Base-by-base conservation (phyloP, 1,284 basidiomycete species). In the Coniferiporia weirii region DNA sequence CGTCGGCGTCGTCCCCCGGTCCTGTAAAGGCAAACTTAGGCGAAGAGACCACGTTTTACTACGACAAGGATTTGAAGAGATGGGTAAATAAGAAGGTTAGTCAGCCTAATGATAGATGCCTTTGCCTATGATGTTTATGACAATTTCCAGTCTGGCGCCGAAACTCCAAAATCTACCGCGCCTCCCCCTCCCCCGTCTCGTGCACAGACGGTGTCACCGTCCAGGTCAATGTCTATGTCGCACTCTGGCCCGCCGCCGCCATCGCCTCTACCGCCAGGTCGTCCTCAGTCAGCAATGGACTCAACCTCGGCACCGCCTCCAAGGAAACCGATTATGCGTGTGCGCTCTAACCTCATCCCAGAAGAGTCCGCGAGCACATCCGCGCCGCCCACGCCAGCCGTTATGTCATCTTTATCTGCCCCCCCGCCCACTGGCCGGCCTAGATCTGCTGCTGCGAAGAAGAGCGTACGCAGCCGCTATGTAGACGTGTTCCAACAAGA, bases 1-100 rank as follows among this genome's bases (percentile, higher is more conserved):
- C 80, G 60, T 74, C 79, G 52, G 66, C 76, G 9, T 66, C 76
- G 10, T 69, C 75, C 4, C 77, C 84, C 12, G 89, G 79, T 15
- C 93, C 94, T 6, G 76, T 95, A 59, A 89, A 85, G 69, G 97
- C 96, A 15, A 98, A 93, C 66, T 81, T 99, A 20, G 97, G 97
- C 17, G 93, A 99, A 67, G 87, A 96, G 69, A 93, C 82, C 35
- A 80, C 86, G 49, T 96, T 99, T 76, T 91, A 94, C 66, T 99
- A 92, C 71, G 97, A 99, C 72, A 87, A 91, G 67, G 94, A 98
- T 20, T 81, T 90, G 63, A 97, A 97, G 73, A 84, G 89, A 63
- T 99, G 97, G 97, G 88, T 99, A 19, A 95, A 98, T 73, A 95
- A 91, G 74, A 95, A 91, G 74, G 93, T 92, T 65, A 70, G 79